A percentile compares a stretch with the other conserved stretches of the same genome.
Conservation (phyloP, 768 basidiomycete genomes). For the Omphalotus guepiniiformis region DNA sequence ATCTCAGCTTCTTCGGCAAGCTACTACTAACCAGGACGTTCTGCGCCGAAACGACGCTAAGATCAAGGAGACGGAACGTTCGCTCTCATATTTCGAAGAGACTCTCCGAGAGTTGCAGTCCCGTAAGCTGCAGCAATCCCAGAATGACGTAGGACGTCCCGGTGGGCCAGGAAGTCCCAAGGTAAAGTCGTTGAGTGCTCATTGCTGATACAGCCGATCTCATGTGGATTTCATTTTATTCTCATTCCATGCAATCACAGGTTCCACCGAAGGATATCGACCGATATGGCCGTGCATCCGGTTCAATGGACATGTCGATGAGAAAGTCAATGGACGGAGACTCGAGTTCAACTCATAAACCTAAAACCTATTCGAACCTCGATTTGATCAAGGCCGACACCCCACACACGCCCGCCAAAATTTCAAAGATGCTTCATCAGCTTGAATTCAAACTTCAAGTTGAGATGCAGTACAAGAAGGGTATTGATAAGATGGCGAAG, state of each 20-base stretch:
- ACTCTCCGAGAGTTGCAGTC: slow-evolving; percentile 78
- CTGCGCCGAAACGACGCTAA: slow-evolving; percentile 75
- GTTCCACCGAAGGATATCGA: slow-evolving; percentile 53
- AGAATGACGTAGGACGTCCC: slow-evolving; percentile 54
- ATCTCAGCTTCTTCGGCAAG: slow-evolving; percentile 69
- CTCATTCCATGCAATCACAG: slow-evolving; percentile 33
- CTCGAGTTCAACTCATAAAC: slow-evolving; percentile 36
- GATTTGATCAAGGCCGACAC: slow-evolving; percentile 98
- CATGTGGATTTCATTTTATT: slow-evolving; percentile 6
- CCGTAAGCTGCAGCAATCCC: slow-evolving; percentile 63
- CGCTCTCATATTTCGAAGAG: slow-evolving; percentile 83
- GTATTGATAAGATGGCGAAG: slow-evolving; percentile 99
- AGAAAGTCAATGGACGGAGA: slow-evolving; percentile 11
- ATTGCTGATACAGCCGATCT: neutral
- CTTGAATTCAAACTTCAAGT: slow-evolving; percentile 99
- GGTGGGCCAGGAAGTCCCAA: slow-evolving; percentile 40
- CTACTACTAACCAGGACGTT: slow-evolving; percentile 85
- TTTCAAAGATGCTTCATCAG: slow-evolving; percentile 96
- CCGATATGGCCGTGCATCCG: slow-evolving; percentile 29
- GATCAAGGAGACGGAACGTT: slow-evolving; percentile 82
- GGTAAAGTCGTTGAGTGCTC: slow-evolving; percentile 23
- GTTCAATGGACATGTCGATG: slow-evolving; percentile 1
- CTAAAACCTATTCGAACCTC: slow-evolving; percentile 74
- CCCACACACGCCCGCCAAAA: slow-evolving; percentile 92
- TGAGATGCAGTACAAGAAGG: slow-evolving; percentile 96